phyloP scores from a whole-genome alignment of 192 early-diverging fungal genomes.

The Glomus cerebriforme region DNA sequence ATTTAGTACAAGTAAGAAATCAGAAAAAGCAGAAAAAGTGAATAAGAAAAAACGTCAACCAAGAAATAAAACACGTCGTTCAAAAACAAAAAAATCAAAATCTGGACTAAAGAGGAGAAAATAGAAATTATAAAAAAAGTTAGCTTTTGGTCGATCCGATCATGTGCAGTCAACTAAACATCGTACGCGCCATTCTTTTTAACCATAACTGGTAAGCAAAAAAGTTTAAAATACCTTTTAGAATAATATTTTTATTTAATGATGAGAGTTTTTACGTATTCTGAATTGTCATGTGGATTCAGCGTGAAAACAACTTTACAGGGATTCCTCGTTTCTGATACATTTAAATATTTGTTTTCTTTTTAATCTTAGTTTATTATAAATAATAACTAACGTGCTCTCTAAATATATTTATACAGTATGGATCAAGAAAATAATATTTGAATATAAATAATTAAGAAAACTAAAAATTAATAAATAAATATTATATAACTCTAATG shows the following conservation, averaged over 20 bases:
- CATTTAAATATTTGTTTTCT: neutral
- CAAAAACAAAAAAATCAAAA: neutral
- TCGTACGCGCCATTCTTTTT: neutral
- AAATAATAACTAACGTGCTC: neutral
- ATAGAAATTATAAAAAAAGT: neutral
- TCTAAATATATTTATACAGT: neutral
- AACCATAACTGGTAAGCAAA: neutral
- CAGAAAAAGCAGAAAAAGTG: neutral
- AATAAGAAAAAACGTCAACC: neutral
- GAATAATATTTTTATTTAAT: neutral
- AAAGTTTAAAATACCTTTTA: neutral
- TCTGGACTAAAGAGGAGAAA: neutral
- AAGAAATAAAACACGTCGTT: neutral
- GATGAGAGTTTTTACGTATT: constrained; percentile 3
- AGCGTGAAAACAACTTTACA: neutral
- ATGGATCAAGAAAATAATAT: no score
- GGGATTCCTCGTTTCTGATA: constrained; percentile 19
- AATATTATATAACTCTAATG: no score
- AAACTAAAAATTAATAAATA: no score
- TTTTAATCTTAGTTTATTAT: neutral
- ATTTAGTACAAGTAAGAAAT: neutral
- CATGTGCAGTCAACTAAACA: no score
- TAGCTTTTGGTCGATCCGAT: no score
- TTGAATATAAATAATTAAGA: no score
- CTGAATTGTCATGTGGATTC: neutral